A percentile compares a stretch with the other conserved stretches of the same genome.
These are phyloP conservation scores for Penicillium sp. DNA, from an alignment of 2,329 filamentous ascomycete genomes.

Conservation along the genomic window DNA sequence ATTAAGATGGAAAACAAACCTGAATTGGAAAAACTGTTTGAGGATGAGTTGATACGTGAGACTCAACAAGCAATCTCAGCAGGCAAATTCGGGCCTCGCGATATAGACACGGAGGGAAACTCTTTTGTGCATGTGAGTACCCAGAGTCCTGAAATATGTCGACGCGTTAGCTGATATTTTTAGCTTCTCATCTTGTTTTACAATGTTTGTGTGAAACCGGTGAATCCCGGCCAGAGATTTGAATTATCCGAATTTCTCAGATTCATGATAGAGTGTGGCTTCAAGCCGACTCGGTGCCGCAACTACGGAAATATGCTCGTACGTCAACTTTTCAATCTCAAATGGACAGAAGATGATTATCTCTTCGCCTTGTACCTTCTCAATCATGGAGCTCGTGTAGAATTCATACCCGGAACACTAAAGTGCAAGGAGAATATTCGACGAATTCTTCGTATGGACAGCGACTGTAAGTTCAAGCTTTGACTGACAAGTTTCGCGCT, in stretches of 20 bases:
- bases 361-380: background rate
- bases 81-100: background rate
- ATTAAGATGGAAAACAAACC: background rate
- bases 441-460: background rate
- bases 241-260: background rate
- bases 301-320: too few species aligned
- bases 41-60: background rate
- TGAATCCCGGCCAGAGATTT: background rate
- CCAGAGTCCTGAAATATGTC: background rate
- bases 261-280: background rate
- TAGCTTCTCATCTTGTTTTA: background rate
- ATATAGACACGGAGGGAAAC: background rate
- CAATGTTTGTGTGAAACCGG: background rate
- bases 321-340: background rate
- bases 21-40: background rate
- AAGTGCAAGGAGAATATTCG: background rate
- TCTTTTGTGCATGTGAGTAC: background rate
- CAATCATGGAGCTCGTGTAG: background rate
- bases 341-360: background rate
- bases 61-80: background rate
- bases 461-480: background rate
- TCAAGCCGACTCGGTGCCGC: background rate
- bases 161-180: background rate
- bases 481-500: background rate
- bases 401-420: background rate